These are phyloP conservation scores for Colletotrichum simmondsii DNA, from an alignment of 2,329 filamentous ascomycete genomes.

Conservation along the genomic window DNA sequence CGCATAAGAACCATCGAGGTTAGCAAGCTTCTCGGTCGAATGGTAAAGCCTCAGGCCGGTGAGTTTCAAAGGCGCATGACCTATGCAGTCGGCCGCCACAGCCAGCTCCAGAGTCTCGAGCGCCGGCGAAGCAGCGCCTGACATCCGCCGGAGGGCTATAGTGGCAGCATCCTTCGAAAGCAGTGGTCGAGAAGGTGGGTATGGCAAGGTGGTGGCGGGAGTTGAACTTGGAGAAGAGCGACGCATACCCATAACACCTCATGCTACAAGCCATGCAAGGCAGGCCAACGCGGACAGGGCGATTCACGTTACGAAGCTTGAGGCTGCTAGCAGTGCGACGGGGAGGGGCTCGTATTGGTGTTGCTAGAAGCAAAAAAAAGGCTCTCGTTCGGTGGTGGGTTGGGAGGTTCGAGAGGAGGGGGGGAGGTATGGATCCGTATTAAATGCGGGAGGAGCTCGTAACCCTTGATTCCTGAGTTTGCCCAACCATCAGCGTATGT, in stretches of 20 bases:
- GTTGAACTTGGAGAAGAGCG: conserved; percentile 36
- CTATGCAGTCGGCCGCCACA: conserved; percentile 18
- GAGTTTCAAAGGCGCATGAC: conserved; percentile 5
- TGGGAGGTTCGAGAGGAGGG: conserved; percentile 8
- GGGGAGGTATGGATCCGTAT: conserved; percentile 12
- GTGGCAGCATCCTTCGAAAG: background rate
- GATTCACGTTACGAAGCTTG: conserved; percentile 19
- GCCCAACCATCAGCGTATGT: conserved; percentile 33
- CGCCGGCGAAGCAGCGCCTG: background rate
- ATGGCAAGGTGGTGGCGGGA: conserved; percentile 44
- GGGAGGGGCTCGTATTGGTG: background rate
- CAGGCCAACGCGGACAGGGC: conserved; percentile 10
- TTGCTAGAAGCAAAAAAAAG: background rate
- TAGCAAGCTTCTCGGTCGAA: conserved; percentile 18
- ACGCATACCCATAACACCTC: conserved; percentile 57
- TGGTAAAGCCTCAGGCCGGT: conserved; percentile 4
- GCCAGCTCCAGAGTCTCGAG: conserved; percentile 5
- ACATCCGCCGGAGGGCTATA: background rate
- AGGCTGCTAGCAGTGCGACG: background rate
- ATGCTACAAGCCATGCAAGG: conserved; percentile 37
- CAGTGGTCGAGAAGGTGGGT: conserved; percentile 2
- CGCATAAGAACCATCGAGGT: conserved; percentile 28
- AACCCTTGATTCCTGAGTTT: conserved; percentile 33
- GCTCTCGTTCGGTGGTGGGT: conserved; percentile 2
- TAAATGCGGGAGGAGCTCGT: conserved; percentile 25